Evolutionary conservation across 2,329 filamentous ascomycete species (phyloP).

Genomic region (Aspergillus luchuensis): DNA sequence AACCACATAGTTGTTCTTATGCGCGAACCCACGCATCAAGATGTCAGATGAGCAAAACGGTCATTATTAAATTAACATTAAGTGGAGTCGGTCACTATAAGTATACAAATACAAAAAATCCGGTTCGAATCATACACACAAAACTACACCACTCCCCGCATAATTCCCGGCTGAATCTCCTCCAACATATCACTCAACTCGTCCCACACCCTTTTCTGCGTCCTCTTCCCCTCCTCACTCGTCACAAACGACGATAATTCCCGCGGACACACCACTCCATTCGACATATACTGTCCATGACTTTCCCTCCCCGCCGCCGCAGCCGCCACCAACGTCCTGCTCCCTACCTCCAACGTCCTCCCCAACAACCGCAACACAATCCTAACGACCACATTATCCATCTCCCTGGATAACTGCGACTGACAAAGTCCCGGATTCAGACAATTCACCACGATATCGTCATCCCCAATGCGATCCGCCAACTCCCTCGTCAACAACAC

Average conservation of each 20-base stretch:
- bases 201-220: conserved; percentile 47
- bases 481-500: conserved; percentile 49
- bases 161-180: conserved; percentile 44
- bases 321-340: conserved; percentile 47
- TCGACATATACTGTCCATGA: conserved; percentile 52
- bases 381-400: conserved; percentile 27
- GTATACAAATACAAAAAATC: too few species aligned
- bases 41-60: too few species aligned
- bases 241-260: conserved; percentile 41
- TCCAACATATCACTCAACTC: conserved; percentile 49
- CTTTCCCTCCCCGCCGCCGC: conserved; percentile 43
- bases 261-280: conserved; percentile 33
- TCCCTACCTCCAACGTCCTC: conserved; percentile 52
- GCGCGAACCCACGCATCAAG: too few species aligned
- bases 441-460: conserved; percentile 52
- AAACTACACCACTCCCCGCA: conserved; percentile 8
- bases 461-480: conserved; percentile 29
- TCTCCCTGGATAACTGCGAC: conserved; percentile 45
- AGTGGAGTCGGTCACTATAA: too few species aligned
- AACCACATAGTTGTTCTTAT: too few species aligned
- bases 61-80: too few species aligned
- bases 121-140: too few species aligned
- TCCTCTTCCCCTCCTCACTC: conserved; percentile 41
- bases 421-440: conserved; percentile 58
- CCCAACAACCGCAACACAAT: conserved; percentile 36